Base-by-base conservation (phyloP, 2,329 filamentous ascomycete species). In the Teratosphaeriaceae sp. region DNA sequence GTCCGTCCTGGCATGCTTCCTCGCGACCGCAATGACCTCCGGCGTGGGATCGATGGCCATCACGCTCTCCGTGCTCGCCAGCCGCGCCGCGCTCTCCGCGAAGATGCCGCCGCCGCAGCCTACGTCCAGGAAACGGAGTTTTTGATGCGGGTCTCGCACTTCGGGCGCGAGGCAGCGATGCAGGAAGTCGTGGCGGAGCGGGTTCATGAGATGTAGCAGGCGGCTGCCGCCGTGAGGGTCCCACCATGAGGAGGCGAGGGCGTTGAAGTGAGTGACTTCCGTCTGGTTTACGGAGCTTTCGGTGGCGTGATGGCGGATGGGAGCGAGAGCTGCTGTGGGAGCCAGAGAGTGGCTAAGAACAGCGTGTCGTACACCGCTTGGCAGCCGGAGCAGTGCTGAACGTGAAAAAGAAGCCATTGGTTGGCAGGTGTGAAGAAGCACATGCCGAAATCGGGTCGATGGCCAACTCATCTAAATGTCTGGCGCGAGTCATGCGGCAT, bases 101-200 rank as follows among this genome's bases (percentile, higher is more conserved):
- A 97, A 96, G 64, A 97, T 97, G 48, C 92, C 92, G 18, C 90
- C 92, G 48, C 92, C 92, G 66, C 92, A 97, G 53, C 92, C 92
- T 45, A 98, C 79, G 65, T 98, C 92, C 41, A 98, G 82, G 65
- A 88, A 94, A 24, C 75, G 74, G 3, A 88, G 70, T 15, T 71
- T 72, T 7, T 58, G 43, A 3, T 46, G 44, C 18, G 48, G 42
- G 44, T 53, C 44, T 35, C 52, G 59, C 34, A 68, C 66, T 35
- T 75, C 71, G 16, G 78, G 75, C 51, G 73, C 65, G 16, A 53
- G 44, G 61, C 90, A 96, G 49, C 71, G 68, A 18, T 74, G 74
- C 64, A 96, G 92, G 68, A 97, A 97, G 67, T 88, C 82, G 69
- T 97, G 89, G 24, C 92, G 88, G 35, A 95, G 79, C 1, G 92